phyloP scores from a whole-genome alignment of 2,329 filamentous ascomycete species.

The Eutypella sp. region DNA sequence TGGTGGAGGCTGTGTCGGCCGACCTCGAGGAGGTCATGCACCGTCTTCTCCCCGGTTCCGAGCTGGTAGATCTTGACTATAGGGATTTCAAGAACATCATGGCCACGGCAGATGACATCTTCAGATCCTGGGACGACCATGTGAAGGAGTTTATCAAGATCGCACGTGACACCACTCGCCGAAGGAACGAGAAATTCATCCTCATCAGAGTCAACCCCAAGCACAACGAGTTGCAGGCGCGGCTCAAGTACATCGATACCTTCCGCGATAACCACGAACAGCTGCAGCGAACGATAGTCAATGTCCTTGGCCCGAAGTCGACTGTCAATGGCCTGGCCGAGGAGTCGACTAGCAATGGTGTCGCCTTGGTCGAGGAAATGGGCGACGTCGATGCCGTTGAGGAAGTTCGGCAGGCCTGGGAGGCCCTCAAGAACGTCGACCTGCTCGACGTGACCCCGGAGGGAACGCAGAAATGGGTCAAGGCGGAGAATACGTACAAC shows the following conservation, averaged over 20 bases:
- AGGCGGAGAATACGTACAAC: conserved; percentile 93
- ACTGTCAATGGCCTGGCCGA: conserved; percentile 51
- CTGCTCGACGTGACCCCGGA: conserved; percentile 86
- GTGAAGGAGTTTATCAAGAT: conserved; percentile 98
- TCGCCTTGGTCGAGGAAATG: conserved; percentile 83
- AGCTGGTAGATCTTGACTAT: conserved; percentile 89
- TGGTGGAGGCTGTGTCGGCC: conserved; percentile 95
- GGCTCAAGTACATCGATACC: conserved; percentile 87
- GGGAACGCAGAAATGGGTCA: conserved; percentile 87
- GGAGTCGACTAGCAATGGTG: conserved; percentile 49
- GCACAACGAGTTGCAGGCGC: conserved; percentile 83
- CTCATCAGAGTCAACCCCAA: conserved; percentile 92
- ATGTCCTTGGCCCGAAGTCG: conserved; percentile 79
- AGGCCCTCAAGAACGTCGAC: conserved; percentile 89
- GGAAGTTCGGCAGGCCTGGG: conserved; percentile 92
- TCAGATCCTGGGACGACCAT: conserved; percentile 90
- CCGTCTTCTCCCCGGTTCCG: conserved; percentile 75
- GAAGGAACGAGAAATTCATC: conserved; percentile 96
- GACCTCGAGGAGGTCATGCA: conserved; percentile 87
- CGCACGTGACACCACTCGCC: conserved; percentile 87
- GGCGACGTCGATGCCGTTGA: conserved; percentile 96
- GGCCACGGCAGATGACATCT: conserved; percentile 78
- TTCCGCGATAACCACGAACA: conserved; percentile 98
- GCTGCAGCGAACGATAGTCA: conserved; percentile 91
- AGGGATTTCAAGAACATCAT: conserved; percentile 84